Evolutionary conservation across 805 yeast genomes (phyloP).

Genomic region (Scheffersomyces coipomensis): DNA sequence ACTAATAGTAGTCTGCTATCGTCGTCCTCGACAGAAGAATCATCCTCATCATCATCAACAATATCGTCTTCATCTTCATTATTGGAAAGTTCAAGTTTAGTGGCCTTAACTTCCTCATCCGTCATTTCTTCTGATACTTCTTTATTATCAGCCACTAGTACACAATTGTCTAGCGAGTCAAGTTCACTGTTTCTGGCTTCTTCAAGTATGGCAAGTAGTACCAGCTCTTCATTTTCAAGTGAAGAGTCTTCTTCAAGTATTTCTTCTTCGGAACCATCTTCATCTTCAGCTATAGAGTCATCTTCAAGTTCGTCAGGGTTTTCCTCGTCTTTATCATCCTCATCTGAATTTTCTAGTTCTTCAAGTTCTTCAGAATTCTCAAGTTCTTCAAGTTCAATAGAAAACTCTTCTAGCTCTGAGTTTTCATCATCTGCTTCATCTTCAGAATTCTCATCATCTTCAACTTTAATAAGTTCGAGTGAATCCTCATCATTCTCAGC

Average conservation of each 20-base stretch:
- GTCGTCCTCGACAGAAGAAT: conserved; percentile 5
- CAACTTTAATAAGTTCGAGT: conserved; percentile 8
- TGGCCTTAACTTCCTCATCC: conserved; percentile 1
- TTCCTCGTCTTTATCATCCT: neutral
- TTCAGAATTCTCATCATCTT: neutral
- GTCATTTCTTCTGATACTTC: conserved; percentile 2
- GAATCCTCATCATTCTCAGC: conserved; percentile 9
- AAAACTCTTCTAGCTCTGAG: neutral
- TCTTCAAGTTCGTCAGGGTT: neutral
- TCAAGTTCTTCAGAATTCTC: neutral
- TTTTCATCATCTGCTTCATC: neutral
- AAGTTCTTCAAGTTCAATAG: neutral
- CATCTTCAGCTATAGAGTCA: neutral
- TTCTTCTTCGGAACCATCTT: neutral
- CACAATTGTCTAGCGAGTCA: conserved; percentile 5
- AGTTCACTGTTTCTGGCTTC: neutral
- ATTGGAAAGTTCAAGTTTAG: neutral
- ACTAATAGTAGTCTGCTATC: conserved; percentile 2
- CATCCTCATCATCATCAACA: conserved; percentile 2
- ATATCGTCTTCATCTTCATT: conserved; percentile 1
- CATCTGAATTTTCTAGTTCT: neutral
- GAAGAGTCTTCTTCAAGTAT: neutral
- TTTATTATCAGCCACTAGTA: conserved; percentile 5
- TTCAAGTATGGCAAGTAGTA: too few relatives aligned
- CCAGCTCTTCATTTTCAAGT: too few relatives aligned